phyloP scores from a whole-genome alignment of 1,284 basidiomycete species.

The Malassezia pachydermatis region DNA sequence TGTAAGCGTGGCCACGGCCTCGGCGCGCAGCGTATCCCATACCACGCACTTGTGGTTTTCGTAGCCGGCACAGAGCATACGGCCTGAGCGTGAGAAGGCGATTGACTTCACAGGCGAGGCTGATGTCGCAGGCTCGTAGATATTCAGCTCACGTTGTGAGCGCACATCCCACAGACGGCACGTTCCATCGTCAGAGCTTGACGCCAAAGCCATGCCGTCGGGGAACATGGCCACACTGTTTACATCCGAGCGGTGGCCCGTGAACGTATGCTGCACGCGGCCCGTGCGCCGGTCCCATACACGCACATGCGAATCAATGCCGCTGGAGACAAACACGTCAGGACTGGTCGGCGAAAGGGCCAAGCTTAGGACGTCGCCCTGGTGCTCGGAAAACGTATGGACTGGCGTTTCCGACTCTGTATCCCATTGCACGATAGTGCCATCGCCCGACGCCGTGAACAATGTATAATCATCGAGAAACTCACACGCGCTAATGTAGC shows the following conservation, averaged over 20 bases:
- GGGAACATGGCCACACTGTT: constrained; percentile 68
- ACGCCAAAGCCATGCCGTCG: constrained; percentile 79
- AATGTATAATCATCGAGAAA: constrained; percentile 98
- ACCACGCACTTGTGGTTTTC: constrained; percentile 99
- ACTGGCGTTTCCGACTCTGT: constrained; percentile 90
- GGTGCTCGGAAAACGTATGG: constrained; percentile 96
- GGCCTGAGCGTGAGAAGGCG: constrained; percentile 90
- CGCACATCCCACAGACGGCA: constrained; percentile 96
- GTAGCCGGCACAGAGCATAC: constrained; percentile 94
- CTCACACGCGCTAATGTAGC: constrained; percentile 92
- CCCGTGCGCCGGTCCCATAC: constrained; percentile 97
- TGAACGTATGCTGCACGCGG: constrained; percentile 94
- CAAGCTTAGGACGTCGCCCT: constrained; percentile 75
- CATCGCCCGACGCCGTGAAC: constrained; percentile 91
- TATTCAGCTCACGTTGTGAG: constrained; percentile 89
- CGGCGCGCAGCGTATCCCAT: constrained; percentile 97
- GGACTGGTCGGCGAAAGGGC: constrained; percentile 53
- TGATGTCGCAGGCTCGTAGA: constrained; percentile 85
- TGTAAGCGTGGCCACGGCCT: constrained; percentile 87
- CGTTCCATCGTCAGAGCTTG: constrained; percentile 95
- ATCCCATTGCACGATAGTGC: constrained; percentile 99
- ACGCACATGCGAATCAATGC: constrained; percentile 94
- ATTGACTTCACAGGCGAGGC: constrained; percentile 97
- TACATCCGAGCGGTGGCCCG: constrained; percentile 96
- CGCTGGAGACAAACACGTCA: constrained; percentile 94